Conservation (phyloP, 352 stramenopile species). For the Phytopythium ostracodes region DNA sequence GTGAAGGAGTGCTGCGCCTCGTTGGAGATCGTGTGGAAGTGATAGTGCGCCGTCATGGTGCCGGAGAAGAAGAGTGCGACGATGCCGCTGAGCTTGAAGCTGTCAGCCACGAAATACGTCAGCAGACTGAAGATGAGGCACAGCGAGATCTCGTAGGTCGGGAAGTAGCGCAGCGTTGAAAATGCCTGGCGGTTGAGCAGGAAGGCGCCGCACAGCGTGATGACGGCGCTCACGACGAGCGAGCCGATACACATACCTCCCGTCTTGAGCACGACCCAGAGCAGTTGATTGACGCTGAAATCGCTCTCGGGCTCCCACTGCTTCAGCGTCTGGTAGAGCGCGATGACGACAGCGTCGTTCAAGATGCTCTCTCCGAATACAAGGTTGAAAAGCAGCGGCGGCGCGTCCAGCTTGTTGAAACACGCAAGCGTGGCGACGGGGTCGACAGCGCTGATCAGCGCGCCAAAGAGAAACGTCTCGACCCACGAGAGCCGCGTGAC, state of each 20-base stretch:
- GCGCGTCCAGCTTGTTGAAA: slow-evolving; percentile 88
- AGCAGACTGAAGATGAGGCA: slow-evolving; percentile 85
- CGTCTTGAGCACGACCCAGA: slow-evolving; percentile 63
- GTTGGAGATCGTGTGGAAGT: slow-evolving; percentile 83
- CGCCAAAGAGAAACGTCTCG: slow-evolving; percentile 90
- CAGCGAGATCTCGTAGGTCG: slow-evolving; percentile 84
- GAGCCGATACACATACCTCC: slow-evolving; percentile 78
- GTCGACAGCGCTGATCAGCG: slow-evolving; percentile 92
- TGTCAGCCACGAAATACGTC: slow-evolving; percentile 82
- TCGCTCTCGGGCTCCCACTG: slow-evolving; percentile 84
- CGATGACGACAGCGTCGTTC: slow-evolving; percentile 93
- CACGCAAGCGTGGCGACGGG: slow-evolving; percentile 91
- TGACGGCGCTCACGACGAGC: slow-evolving; percentile 56
- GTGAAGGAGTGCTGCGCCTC: slow-evolving; percentile 82
- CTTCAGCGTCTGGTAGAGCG: slow-evolving; percentile 90
- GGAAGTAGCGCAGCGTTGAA: slow-evolving; percentile 69
- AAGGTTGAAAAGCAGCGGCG: slow-evolving; percentile 92
- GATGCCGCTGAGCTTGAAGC: slow-evolving; percentile 86
- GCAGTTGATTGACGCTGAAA: slow-evolving; percentile 55
- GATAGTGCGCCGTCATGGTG: slow-evolving; percentile 85
- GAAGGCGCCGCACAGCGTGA: slow-evolving; percentile 74
- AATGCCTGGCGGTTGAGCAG: slow-evolving; percentile 76
- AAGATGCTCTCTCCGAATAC: slow-evolving; percentile 94
- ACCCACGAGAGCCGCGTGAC: slow-evolving; percentile 84
- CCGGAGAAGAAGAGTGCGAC: slow-evolving; percentile 93